These are phyloP conservation scores for Torulaspora gathmanii DNA, from an alignment of 805 yeast species.

Conservation along the genomic window DNA sequence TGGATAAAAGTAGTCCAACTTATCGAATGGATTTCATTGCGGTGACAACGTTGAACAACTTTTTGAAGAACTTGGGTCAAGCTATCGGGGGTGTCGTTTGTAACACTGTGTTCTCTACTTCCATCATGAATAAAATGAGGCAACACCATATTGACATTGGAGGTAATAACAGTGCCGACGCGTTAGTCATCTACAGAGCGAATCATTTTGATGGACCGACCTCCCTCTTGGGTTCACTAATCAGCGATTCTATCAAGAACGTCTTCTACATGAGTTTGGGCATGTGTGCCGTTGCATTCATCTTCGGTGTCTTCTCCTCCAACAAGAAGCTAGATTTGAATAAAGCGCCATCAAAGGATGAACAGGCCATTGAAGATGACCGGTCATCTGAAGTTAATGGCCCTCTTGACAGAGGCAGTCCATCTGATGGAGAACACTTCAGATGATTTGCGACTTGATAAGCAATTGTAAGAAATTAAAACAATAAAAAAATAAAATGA, in stretches of 20 bases:
- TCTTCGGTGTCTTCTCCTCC: conserved; percentile 19
- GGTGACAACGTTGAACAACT: conserved; percentile 26
- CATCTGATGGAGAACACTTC: background rate
- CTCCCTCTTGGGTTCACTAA: conserved; percentile 14
- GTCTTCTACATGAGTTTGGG: conserved; percentile 27
- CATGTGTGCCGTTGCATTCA: conserved; percentile 15
- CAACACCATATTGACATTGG: conserved; percentile 3
- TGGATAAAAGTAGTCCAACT: conserved; percentile 19
- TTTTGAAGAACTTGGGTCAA: conserved; percentile 24
- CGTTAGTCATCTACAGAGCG: conserved; percentile 19
- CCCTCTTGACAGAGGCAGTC: background rate
- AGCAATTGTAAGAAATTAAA: background rate
- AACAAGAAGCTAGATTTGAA: conserved; percentile 14
- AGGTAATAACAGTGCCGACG: conserved; percentile 16
- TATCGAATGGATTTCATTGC: conserved; percentile 23
- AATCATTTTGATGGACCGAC: conserved; percentile 19
- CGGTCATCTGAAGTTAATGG: too few species aligned
- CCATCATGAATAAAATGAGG: conserved; percentile 17
- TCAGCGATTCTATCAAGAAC: conserved; percentile 18
- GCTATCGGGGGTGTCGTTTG: conserved; percentile 27
- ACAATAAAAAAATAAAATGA: background rate
- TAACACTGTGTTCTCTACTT: conserved; percentile 23
- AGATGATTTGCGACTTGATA: too few species aligned
- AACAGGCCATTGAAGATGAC: background rate
- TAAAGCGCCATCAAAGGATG: background rate